Base-by-base conservation (phyloP, 352 stramenopile species). In the Globisporangium nagaii region DNA sequence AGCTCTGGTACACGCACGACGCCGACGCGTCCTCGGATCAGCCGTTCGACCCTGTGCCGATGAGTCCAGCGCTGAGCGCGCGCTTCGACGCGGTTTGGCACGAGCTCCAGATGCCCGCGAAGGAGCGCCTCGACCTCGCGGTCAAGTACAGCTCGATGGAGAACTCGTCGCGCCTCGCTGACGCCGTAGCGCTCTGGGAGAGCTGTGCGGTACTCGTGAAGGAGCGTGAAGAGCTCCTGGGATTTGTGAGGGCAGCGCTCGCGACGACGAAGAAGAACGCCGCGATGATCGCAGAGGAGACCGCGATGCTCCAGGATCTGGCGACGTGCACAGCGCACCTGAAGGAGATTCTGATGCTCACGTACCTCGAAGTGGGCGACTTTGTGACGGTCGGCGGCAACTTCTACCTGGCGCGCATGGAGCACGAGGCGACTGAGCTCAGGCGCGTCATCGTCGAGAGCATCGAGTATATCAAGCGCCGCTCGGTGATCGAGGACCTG, bases 91-190 rank as follows among this genome's bases (percentile, higher is more conserved):
- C 64, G 0, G 76, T 80, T 7, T 91, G 81, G 81, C 74, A 79
- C 28, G 75, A 84, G n/a, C 60, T 91, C 22, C 56, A 71, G 31
- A 65, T 91, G 52, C 68, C 75, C 1, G 74, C 76, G 11, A 76
- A 78, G 19, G 72, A 85, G 27, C 64, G 81, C 11, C 64, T 91
- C 22, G 78, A 91, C 57, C 44, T 91, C 20, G 76, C 78, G 4
- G 73, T 89, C 70, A 91, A 91, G 68, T 91, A 89, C 64, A 81
- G 75, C 25, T 73, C 77, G 3, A 55, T 86, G 4, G 68, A 73
- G 1, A 69, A 83, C 39, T 76, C 74, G 25, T 66, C 77, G 13
- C 68, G 70, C 1, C 62, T 91, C 1, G 60, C 78, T 0, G 78
- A 91, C 48, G 75, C 76, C 6, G 76, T 91, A 5, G 45, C 58